Conservation (phyloP, 345 rosid species). For the Acer negundo region DNA sequence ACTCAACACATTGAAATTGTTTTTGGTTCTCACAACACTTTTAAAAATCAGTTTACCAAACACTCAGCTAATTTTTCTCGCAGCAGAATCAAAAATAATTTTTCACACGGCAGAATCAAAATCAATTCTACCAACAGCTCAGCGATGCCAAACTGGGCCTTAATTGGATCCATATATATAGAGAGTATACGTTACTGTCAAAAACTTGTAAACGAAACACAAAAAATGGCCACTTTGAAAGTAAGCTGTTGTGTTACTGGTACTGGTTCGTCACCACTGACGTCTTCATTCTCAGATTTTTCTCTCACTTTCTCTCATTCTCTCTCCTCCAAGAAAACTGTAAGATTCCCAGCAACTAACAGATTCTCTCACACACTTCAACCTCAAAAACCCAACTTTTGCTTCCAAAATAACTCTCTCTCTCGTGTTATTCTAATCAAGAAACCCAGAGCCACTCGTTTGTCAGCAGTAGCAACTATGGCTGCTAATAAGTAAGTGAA, state of each 20-base stretch:
- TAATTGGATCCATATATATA: too few species aligned
- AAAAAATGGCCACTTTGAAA: constrained; percentile 2
- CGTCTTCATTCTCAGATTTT: background rate
- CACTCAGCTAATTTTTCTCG: too few species aligned
- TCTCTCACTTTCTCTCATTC: constrained; percentile 1
- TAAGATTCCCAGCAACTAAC: background rate
- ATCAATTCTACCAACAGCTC: too few species aligned
- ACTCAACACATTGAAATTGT: too few species aligned
- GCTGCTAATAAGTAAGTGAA: constrained; percentile 30
- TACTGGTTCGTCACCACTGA: constrained; percentile 12
- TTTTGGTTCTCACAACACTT: too few species aligned
- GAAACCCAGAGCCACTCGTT: constrained; percentile 9
- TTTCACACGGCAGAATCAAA: too few species aligned
- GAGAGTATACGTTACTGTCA: background rate
- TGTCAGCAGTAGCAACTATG: constrained; percentile 25
- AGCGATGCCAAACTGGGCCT: too few species aligned
- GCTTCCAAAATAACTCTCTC: background rate
- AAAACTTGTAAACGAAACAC: background rate
- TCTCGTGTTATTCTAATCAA: background rate
- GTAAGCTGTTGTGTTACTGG: background rate
- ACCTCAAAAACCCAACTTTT: background rate
- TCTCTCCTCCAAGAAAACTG: background rate
- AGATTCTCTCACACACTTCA: constrained; percentile 7
- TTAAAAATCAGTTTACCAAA: too few species aligned
- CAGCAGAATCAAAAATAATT: too few species aligned